Percentiles rank a stretch among this genome's conserved stretches.
Evolutionary conservation across 805 yeast genomes (phyloP).

Genomic region (Metschnikowia koreensis): DNA sequence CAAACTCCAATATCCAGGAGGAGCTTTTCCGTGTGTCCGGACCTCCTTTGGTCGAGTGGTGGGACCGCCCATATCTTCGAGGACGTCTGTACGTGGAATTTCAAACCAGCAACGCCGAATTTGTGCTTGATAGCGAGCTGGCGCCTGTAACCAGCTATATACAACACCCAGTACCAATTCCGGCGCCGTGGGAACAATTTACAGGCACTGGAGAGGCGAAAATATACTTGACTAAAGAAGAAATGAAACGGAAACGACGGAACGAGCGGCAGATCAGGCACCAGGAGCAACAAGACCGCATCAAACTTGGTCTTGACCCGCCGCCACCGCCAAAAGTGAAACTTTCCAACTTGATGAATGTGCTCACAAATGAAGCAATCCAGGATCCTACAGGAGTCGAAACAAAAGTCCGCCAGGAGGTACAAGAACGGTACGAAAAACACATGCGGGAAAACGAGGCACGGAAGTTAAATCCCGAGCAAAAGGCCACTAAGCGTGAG

Average conservation of each 20-base stretch:
- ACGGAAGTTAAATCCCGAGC: conserved; percentile 61
- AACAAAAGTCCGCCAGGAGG: conserved; percentile 62
- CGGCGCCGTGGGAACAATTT: conserved; percentile 54
- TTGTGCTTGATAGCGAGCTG: conserved; percentile 36
- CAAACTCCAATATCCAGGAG: conserved; percentile 58
- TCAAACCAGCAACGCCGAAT: conserved; percentile 20
- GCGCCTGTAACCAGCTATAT: conserved; percentile 66
- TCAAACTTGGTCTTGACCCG: conserved; percentile 77
- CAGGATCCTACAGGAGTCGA: conserved; percentile 89
- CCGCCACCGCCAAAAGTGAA: conserved; percentile 90
- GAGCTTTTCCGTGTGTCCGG: conserved; percentile 42
- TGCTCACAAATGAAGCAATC: conserved; percentile 79
- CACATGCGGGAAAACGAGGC: conserved; percentile 64
- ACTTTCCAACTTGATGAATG: conserved; percentile 80
- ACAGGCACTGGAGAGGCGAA: conserved; percentile 33
- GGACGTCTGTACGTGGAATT: conserved; percentile 37
- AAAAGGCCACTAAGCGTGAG: conserved; percentile 49
- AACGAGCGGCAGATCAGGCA: conserved; percentile 62
- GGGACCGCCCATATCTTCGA: conserved; percentile 67
- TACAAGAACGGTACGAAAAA: conserved; percentile 52
- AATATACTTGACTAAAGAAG: conserved; percentile 70
- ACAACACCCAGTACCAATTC: conserved; percentile 76
- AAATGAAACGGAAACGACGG: conserved; percentile 68
- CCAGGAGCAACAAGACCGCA: conserved; percentile 72
- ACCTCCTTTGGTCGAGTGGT: conserved; percentile 83